phyloP scores from a whole-genome alignment of 768 basidiomycete species.

The Cystoderma amianthinum region DNA sequence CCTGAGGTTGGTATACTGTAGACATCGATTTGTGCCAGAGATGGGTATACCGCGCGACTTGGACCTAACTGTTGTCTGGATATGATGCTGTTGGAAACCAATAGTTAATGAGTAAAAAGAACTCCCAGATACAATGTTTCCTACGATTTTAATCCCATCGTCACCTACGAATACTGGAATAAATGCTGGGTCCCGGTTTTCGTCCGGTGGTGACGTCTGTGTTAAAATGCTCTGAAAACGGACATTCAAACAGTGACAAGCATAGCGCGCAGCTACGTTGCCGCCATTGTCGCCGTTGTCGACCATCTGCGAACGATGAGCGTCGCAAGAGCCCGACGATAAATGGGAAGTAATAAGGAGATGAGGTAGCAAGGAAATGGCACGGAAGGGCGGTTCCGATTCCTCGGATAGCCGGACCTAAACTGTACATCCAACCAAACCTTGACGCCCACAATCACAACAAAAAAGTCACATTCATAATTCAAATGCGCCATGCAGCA shows the following conservation, averaged over 20 bases:
- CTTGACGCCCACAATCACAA: no score
- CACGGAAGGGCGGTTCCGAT: slow-evolving; percentile 28
- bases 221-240: slow-evolving; percentile 37
- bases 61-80: slow-evolving; percentile 63
- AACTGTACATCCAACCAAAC: slow-evolving; percentile 1
- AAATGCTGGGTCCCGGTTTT: slow-evolving; percentile 34
- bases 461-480: no score
- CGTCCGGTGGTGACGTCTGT: slow-evolving; percentile 21
- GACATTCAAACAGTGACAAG: slow-evolving; percentile 72
- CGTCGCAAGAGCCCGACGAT: slow-evolving; percentile 4
- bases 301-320: slow-evolving; percentile 18
- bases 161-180: slow-evolving; percentile 55
- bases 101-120: slow-evolving; percentile 4
- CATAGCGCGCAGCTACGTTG: slow-evolving; percentile 22
- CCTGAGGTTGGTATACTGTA: slow-evolving; percentile 56
- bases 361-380: slow-evolving; percentile 3
- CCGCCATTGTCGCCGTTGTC: slow-evolving; percentile 11
- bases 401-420: slow-evolving; percentile 29
- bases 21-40: slow-evolving; percentile 37
- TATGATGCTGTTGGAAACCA: slow-evolving; percentile 42
- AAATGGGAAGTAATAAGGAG: slow-evolving; percentile 2
- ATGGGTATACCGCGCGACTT: slow-evolving; percentile 38
- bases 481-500: no score
- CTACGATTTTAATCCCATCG: slow-evolving; percentile 59
- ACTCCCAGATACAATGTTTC: slow-evolving; percentile 16